phyloP scores from a whole-genome alignment of 495 filamentous ascomycete genomes.

The Neurospora sp. region DNA sequence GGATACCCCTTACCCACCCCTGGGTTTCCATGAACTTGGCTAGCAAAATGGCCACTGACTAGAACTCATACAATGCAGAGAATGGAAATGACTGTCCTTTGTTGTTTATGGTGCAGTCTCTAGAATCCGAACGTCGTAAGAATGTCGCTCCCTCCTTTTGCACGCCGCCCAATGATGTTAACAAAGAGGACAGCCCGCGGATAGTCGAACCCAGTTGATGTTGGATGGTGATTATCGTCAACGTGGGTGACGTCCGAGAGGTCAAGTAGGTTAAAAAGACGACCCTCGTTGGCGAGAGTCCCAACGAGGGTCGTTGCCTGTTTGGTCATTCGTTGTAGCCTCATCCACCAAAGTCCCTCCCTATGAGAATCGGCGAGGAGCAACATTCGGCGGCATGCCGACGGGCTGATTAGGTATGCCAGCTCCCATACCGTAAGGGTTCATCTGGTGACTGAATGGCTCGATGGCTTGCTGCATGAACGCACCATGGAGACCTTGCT shows the following conservation, averaged over 20 bases:
- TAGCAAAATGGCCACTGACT: not conserved
- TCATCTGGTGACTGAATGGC: conserved; percentile 48
- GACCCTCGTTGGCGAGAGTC: not conserved
- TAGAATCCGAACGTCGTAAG: not conserved
- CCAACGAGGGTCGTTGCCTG: not conserved
- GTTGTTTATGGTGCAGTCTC: not conserved
- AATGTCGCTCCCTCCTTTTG: not conserved
- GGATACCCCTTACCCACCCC: not conserved
- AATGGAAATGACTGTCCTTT: not conserved
- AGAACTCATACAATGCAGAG: not conserved
- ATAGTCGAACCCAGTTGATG: not conserved
- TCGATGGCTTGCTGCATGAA: conserved; percentile 49
- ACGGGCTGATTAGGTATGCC: conserved; percentile 44
- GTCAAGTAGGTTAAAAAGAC: not conserved
- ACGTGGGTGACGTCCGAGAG: not conserved
- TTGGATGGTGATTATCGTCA: not conserved
- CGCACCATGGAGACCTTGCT: conserved; percentile 65
- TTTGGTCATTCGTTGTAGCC: not conserved
- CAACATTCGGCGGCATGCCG: conserved; percentile 24
- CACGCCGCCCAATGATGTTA: not conserved
- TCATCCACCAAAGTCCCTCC: not conserved
- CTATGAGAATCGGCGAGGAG: conserved; percentile 39
- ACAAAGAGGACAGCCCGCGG: not conserved
- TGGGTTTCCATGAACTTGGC: not conserved
- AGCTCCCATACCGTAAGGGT: conserved; percentile 61